Base-by-base conservation (phyloP, 176 grass and related monocot species). In the Avena eriantha region DNA sequence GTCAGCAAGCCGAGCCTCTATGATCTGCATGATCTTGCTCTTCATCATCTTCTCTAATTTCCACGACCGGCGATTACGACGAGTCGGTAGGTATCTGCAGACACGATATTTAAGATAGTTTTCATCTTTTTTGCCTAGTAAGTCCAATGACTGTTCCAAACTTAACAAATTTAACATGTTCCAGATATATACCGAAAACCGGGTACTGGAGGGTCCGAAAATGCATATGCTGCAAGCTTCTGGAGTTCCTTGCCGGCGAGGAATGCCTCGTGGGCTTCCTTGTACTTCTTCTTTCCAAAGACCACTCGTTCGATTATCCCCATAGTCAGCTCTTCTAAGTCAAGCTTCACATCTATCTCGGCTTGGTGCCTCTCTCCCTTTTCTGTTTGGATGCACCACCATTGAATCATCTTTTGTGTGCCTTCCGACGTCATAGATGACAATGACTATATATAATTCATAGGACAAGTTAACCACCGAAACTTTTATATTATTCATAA, bases 81-180 rank as follows among this genome's bases (percentile, higher is more conserved):
- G 76, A 57, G 80, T 89, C 1, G 84, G 91, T n/a, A 92, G 65
- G 35, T 89, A 92, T 67, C 90, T 92, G 2, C 35, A 11, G 3
- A 2, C 18, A 45, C 4, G 39, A n/a, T n/a, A 71, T 19, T 21
- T 43, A n/a, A n/a, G 53, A 55, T 55, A 8, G 54, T 19, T 21
- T 19, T 21, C 1, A 56, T 56, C 18, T 1, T 6, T 56, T 56
- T 53, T 21, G 14, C 18, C 53, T 21, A 39, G 36, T 39, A 39
- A 0, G 18, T 56, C 18, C 1, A 21, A 5, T 56, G 18, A 39
- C 36, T 39, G 36, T 39, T 39, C 8, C 1, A 19, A 55, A 19
- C 16, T 55, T 18, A 55, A 56, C 18, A 6, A 56, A 8, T 19
- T 8, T 7, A 4, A 18, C 15, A 55, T 46, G 43, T 8, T 46